A percentile compares a stretch with the other conserved stretches of the same genome.
phyloP scores from a whole-genome alignment of 768 basidiomycete genomes.

The Tricholoma terreum region DNA sequence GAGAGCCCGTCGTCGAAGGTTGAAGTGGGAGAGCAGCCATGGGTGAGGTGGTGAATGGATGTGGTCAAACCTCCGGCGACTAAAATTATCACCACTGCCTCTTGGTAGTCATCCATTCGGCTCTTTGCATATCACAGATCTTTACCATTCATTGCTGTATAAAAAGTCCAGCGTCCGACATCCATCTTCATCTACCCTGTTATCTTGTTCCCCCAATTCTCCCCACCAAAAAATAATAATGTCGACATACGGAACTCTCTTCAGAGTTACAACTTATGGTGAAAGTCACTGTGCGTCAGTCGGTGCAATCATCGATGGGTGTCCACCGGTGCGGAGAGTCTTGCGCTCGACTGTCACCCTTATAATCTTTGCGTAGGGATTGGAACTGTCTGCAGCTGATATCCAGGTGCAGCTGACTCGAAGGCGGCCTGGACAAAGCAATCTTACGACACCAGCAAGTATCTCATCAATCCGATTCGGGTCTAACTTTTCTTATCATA shows the following conservation, averaged over 20 bases:
- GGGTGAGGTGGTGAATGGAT: constrained; percentile 3
- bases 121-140: neutral
- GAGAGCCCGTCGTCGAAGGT: constrained; percentile 42
- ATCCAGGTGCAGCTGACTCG: constrained; percentile 91
- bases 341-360: constrained; percentile 1
- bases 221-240: constrained; percentile 44
- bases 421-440: constrained; percentile 91
- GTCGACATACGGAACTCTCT: constrained; percentile 91
- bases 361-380: constrained; percentile 53
- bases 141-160: neutral
- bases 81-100: neutral
- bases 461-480: neutral
- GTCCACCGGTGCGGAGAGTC: constrained; percentile 73
- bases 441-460: constrained; percentile 79
- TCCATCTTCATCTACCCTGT: neutral
- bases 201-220: neutral
- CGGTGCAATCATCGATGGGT: constrained; percentile 96
- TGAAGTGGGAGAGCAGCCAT: constrained; percentile 35
- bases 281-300: constrained; percentile 98
- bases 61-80: constrained; percentile 12
- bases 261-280: constrained; percentile 95
- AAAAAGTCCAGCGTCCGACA: neutral
- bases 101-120: neutral
- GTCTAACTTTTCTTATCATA: neutral
- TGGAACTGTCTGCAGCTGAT: constrained; percentile 75